Evolutionary conservation across 1,139 yeast species (phyloP).

Genomic region (Saccharomycopsis phalli): DNA sequence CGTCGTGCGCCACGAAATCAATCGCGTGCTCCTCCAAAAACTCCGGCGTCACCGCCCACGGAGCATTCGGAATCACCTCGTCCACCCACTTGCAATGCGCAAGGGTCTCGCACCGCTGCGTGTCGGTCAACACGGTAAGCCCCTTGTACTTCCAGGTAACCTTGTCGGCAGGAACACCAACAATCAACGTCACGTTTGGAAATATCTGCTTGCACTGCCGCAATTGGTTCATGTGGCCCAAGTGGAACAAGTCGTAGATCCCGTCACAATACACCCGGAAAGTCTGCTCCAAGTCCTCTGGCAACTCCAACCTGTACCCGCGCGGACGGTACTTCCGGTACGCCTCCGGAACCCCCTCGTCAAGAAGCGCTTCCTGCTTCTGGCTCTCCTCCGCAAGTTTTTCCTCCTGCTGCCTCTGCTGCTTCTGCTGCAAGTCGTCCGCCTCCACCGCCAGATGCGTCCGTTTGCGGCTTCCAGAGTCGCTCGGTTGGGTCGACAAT

Average conservation of each 20-base stretch:
- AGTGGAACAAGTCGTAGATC: conserved; percentile 89
- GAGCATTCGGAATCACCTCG: conserved; percentile 88
- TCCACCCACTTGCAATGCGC: conserved; percentile 95
- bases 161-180: conserved; percentile 85
- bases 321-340: conserved; percentile 61
- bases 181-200: conserved; percentile 72
- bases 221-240: conserved; percentile 95
- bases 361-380: conserved; percentile 45
- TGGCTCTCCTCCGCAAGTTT: conserved; percentile 35
- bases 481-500: not conserved
- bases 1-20: conserved; percentile 97
- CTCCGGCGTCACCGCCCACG: conserved; percentile 88
- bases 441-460: not conserved
- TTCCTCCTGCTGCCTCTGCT: conserved; percentile 20
- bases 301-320: conserved; percentile 66
- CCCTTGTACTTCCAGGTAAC: conserved; percentile 93
- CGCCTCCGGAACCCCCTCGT: conserved; percentile 52
- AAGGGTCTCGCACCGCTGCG: conserved; percentile 81
- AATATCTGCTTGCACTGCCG: conserved; percentile 96
- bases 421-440: not conserved
- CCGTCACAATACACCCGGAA: conserved; percentile 95
- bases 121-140: conserved; percentile 78
- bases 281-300: conserved; percentile 60
- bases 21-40: conserved; percentile 71
- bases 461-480: not conserved